Percentiles rank a stretch among this genome's conserved stretches.
These are phyloP conservation scores for Phytopythium mirpurense DNA, from an alignment of 352 stramenopile species.

Conservation along the genomic window DNA sequence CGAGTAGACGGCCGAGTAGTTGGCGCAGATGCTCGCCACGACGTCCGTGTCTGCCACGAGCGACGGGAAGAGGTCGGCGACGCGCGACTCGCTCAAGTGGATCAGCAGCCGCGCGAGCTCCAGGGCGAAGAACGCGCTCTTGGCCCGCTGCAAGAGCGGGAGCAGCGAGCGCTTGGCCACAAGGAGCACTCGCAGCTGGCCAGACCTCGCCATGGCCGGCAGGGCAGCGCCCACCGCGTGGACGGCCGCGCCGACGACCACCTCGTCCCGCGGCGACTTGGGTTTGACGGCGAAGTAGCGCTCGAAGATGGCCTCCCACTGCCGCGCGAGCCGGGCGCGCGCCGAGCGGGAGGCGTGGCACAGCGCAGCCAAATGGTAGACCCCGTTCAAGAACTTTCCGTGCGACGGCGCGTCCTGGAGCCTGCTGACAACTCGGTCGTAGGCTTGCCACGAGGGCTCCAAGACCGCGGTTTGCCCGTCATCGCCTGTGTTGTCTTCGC, in stretches of 20 bases:
- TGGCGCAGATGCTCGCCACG: constrained; percentile 33
- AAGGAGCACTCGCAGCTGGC: constrained; percentile 41
- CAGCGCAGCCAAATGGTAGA: constrained; percentile 50
- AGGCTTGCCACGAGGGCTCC: constrained; percentile 10
- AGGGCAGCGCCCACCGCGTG: constrained; percentile 30
- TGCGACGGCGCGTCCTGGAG: constrained; percentile 45
- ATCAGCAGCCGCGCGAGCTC: constrained; percentile 46
- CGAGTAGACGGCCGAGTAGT: constrained; percentile 37
- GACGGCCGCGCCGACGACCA: constrained; percentile 44
- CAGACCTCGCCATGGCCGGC: constrained; percentile 21
- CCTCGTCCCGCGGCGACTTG: constrained; percentile 46
- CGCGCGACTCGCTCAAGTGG: constrained; percentile 32
- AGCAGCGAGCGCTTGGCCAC: constrained; percentile 49
- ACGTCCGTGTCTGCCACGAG: constrained; percentile 55
- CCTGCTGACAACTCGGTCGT: constrained; percentile 20
- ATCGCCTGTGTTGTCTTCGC: not conserved
- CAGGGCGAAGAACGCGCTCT: constrained; percentile 21
- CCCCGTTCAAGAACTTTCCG: constrained; percentile 49
- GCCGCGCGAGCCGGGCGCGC: constrained; percentile 17
- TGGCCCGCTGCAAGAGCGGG: constrained; percentile 32
- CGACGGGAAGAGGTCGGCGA: constrained; percentile 51
- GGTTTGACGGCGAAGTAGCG: constrained; percentile 33
- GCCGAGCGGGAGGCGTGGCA: constrained; percentile 18
- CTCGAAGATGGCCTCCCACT: constrained; percentile 46
- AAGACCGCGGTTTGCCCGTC: not conserved